phyloP scores from a whole-genome alignment of 2,329 filamentous ascomycete genomes.

The Aureobasidium sp. region DNA sequence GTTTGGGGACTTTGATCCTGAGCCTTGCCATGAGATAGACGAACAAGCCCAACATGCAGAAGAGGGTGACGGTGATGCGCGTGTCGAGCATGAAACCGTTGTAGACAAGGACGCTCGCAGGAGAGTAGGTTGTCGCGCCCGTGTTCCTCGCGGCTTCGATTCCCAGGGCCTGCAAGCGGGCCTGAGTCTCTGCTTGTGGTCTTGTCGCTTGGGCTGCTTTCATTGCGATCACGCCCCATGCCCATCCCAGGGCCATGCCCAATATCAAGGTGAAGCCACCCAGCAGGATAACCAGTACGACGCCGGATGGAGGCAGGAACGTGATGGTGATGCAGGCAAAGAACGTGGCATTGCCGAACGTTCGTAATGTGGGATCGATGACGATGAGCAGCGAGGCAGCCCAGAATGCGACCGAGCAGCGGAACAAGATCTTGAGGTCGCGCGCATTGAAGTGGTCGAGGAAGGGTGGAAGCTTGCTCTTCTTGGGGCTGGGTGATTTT shows the following conservation, averaged over 20 bases:
- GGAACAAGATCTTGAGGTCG: conserved; percentile 16
- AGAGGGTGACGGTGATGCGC: conserved; percentile 15
- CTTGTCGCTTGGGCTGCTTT: conserved; percentile 14
- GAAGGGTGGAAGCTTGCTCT: conserved; percentile 13
- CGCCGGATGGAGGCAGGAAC: conserved; percentile 15
- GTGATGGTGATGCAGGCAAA: conserved; percentile 9
- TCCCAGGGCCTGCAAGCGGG: background rate
- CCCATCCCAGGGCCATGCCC: conserved; percentile 15
- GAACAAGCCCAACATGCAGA: conserved; percentile 18
- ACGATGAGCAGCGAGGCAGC: conserved; percentile 13
- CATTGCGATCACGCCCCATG: conserved; percentile 15
- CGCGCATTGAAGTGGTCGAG: conserved; percentile 17
- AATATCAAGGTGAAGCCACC: conserved; percentile 13
- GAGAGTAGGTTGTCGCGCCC: background rate
- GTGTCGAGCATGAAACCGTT: conserved; percentile 16
- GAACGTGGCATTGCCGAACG: conserved; percentile 15
- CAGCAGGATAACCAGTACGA: conserved; percentile 9
- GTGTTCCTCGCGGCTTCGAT: background rate
- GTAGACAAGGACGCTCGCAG: conserved; percentile 7
- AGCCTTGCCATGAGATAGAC: conserved; percentile 17
- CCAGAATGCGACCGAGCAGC: conserved; percentile 17
- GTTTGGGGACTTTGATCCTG: conserved; percentile 11
- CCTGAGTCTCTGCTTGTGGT: conserved; percentile 2
- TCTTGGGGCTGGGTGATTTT: background rate
- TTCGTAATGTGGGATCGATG: background rate